Base-by-base conservation (phyloP, 805 yeast genomes). In the Candida xyloterini region DNA sequence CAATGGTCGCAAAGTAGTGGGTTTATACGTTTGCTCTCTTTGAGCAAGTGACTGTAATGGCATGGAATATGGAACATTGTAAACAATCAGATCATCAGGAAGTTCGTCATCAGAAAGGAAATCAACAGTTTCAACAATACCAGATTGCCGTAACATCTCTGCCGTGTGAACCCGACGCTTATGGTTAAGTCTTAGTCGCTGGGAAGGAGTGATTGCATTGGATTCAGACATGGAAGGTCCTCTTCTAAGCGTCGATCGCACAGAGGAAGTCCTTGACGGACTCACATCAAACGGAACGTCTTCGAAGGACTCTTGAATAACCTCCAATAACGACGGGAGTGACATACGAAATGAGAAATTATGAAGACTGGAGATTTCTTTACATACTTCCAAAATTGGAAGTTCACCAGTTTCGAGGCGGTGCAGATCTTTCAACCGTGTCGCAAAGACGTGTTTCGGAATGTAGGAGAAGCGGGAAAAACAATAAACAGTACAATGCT, bases 51-150 rank as follows among this genome's bases (percentile, higher is more conserved):
- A 59, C 5, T 58, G 65, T 14, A 80, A 59, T 0, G 83, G 72
- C 33, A 77, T 80, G 0, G 84, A 70, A 37, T 78, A 60, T 3
- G 89, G 89, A 14, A 82, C 84, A 50, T 82, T 81, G 60, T 66
- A 81, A 43, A 81, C 73, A 15, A 73, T 66, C 15, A 71, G 60
- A 39, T 73, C 73, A 30, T 70, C 76, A 1, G 79, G 79, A 29
- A 77, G 60, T 42, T 76, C 74, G 43, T 75, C 78, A 47, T 78
- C 82, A 13, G 74, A 77, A 6, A 62, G 38, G 14, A 53, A 57
- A 32, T 66, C 71, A 13, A 62, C 58, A 27, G 60, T 60, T 23
- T 57, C 60, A 10, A 44, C 24, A 16, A 44, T 13, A 7, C 27
- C 20, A n/a, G 44, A 40, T 7, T 41, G 24, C 14, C 35, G 25